Evolutionary conservation across 495 filamentous ascomycete species (phyloP).

Genomic region (Daldinia vernicosa): DNA sequence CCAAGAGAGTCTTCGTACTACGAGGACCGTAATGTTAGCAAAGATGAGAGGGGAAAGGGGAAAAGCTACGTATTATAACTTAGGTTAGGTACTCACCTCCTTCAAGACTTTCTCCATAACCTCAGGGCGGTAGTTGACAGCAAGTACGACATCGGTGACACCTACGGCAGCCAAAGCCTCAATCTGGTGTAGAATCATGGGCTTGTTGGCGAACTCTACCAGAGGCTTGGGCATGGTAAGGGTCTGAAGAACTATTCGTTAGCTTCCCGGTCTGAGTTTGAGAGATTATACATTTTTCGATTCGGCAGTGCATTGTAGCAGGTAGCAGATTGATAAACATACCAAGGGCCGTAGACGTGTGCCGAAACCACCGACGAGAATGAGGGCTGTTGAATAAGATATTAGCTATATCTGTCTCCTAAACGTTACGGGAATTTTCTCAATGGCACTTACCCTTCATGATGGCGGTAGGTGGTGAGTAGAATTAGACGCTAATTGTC

Average conservation of each 20-base stretch:
- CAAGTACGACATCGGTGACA: slow-evolving; percentile 96
- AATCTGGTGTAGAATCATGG: slow-evolving; percentile 99
- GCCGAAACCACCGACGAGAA: slow-evolving; percentile 99
- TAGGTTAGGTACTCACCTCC: slow-evolving; percentile 54
- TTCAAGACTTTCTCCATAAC: slow-evolving; percentile 78
- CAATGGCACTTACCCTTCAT: slow-evolving; percentile 54
- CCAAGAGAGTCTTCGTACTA: slow-evolving; percentile 93
- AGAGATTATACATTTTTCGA: slow-evolving; percentile 18
- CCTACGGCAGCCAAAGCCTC: slow-evolving; percentile 94
- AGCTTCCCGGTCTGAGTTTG: slow-evolving; percentile 30
- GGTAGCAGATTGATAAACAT: slow-evolving; percentile 57
- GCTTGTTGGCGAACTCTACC: slow-evolving; percentile 97
- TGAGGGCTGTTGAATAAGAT: slow-evolving; percentile 73
- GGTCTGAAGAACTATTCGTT: slow-evolving; percentile 66
- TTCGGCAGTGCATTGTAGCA: slow-evolving; percentile 12
- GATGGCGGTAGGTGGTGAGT: slow-evolving; percentile 31
- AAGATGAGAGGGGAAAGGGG: not conserved
- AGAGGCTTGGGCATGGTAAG: slow-evolving; percentile 96
- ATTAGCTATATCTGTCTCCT: not conserved
- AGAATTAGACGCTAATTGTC: slow-evolving; percentile 10
- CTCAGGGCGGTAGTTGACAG: slow-evolving; percentile 98
- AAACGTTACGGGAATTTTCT: not conserved
- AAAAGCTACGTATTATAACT: slow-evolving; percentile 15
- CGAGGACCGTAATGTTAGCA: slow-evolving; percentile 23
- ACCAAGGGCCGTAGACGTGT: slow-evolving; percentile 97